Evolutionary conservation across 495 filamentous ascomycete genomes (phyloP), one percentile per base, ranked within the genome.

Genomic region (Aspergillus biplanus): DNA sequence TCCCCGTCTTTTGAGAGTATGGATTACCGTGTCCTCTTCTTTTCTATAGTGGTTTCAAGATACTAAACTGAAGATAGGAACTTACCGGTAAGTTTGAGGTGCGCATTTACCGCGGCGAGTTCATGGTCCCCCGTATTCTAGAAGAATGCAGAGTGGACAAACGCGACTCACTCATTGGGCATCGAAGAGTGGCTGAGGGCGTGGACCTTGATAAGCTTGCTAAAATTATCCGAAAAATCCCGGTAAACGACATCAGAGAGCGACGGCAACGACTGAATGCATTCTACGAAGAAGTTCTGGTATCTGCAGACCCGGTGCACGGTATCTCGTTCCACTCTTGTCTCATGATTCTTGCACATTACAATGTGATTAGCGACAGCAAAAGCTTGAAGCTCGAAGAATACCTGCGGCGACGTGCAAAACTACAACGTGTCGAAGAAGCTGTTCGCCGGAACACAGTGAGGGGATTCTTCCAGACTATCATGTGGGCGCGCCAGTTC

Each of bases 311-410:
- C 75, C 88, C 88, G 0, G 89, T 91, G 58, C 86, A 88, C 52
- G 95, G 95, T 31, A 93, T 99, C 55, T 89, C 90, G 6, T 99
- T 99, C 76, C 96, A 92, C 18, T 86, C 89, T 6, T 90, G 96
- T n/a, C 79, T 99, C 52, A 93, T 99, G 91, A 96, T 96, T 59
- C 83, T 99, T 16, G 94, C 96, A 15, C 96, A 99, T 76, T 95
- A 98, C 82, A 99, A 99, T 64, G 92, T 99, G 70, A 99, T 99
- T 71, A 96, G 87, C 64, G 95, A 99, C 80, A 97, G 87, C 80
- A 97, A 97, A 81, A 95, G 92, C 76, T 75, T 99, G 67, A 86
- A 87, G 37, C 85, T 99, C 3, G 93, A 99, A 69, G 95, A 99
- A 70, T 99, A 95, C 78, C 81, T 99, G 31, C 90, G 93, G 48